These are phyloP conservation scores for Endocalyx cinctus DNA, from an alignment of 2,329 filamentous ascomycete species.

Conservation along the genomic window DNA sequence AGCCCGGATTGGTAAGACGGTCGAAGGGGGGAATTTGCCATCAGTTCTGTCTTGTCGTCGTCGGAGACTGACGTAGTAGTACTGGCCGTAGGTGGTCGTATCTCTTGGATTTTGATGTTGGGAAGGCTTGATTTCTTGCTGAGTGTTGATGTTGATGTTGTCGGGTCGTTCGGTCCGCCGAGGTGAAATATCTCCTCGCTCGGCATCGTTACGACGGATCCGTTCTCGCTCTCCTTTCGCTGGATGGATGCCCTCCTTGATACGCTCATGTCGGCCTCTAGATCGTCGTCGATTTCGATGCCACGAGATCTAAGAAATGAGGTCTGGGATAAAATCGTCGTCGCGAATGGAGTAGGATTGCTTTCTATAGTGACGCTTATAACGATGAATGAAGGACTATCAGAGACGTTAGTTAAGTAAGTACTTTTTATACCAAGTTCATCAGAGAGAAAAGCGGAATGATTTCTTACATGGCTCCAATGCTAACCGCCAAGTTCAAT, in stretches of 20 bases:
- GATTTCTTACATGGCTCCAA: conserved; percentile 24
- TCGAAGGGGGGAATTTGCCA: conserved; percentile 14
- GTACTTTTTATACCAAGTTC: no score
- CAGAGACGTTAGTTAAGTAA: conserved; percentile 4
- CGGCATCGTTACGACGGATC: conserved; percentile 17
- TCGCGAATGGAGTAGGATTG: conserved; percentile 23
- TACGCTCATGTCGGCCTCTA: conserved; percentile 17
- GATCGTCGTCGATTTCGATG: conserved; percentile 19
- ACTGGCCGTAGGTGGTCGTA: no score
- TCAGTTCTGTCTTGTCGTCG: conserved; percentile 10
- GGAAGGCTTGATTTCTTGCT: conserved; percentile 1
- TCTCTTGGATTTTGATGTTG: conserved; percentile 4
- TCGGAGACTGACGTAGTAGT: no score
- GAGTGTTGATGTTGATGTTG: neutral
- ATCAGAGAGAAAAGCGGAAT: neutral
- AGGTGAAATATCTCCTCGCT: conserved; percentile 18
- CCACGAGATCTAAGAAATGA: conserved; percentile 19
- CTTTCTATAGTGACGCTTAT: conserved; percentile 26
- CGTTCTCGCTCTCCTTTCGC: conserved; percentile 16
- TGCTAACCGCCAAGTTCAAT: conserved; percentile 25
- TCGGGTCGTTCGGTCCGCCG: neutral
- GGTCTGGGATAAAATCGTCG: conserved; percentile 17
- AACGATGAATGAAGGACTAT: conserved; percentile 22
- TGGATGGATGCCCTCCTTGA: conserved; percentile 21
- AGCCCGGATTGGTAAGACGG: no score